phyloP scores from a whole-genome alignment of 2,329 filamentous ascomycete species.

The Arthroderma sp. region DNA sequence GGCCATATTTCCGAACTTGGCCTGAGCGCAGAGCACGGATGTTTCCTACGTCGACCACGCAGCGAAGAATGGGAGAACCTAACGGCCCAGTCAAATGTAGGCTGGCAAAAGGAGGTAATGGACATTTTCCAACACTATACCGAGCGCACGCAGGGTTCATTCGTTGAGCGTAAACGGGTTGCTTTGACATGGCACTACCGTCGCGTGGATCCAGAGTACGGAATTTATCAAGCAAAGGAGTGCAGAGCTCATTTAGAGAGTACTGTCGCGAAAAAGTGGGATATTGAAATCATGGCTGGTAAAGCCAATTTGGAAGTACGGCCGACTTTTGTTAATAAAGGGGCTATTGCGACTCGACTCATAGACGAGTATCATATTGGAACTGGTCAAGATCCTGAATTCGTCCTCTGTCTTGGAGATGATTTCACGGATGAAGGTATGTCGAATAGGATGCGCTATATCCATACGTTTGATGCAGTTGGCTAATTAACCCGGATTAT shows the following conservation, averaged over 20 bases:
- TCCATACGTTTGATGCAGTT: background rate
- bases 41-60: conserved; percentile 76
- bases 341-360: conserved; percentile 78
- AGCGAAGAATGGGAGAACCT: conserved; percentile 74
- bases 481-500: conserved; percentile 7
- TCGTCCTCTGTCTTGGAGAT: conserved; percentile 82
- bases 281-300: conserved; percentile 91
- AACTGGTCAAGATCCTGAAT: conserved; percentile 54
- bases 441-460: conserved; percentile 7
- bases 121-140: conserved; percentile 79
- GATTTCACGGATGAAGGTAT: conserved; percentile 95
- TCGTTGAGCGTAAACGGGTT: conserved; percentile 87
- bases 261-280: conserved; percentile 64
- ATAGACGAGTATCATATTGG: conserved; percentile 53
- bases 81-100: conserved; percentile 76
- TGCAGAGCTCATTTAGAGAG: conserved; percentile 70
- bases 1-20: conserved; percentile 82
- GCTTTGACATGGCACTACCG: conserved; percentile 97
- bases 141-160: conserved; percentile 73
- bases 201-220: conserved; percentile 74
- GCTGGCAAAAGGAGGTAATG: conserved; percentile 77
- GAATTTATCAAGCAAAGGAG: conserved; percentile 62
- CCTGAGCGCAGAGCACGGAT: conserved; percentile 94
- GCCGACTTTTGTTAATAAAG: conserved; percentile 97
- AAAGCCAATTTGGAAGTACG: conserved; percentile 96